phyloP scores from a whole-genome alignment of 148 eudicot species.

The Fagopyrum tataricum region DNA sequence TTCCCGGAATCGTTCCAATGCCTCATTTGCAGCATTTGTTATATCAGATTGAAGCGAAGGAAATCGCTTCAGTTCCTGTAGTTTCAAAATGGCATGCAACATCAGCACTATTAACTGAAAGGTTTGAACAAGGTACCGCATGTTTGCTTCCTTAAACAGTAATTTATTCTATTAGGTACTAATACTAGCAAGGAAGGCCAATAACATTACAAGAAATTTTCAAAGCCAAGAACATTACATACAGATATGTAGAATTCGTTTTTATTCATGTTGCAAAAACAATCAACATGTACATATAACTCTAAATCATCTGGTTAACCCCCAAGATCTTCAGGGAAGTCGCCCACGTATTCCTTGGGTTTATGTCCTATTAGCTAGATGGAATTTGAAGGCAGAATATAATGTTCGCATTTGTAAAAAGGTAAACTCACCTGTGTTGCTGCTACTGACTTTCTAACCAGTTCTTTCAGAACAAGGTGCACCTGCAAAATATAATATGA shows the following conservation, averaged over 20 bases:
- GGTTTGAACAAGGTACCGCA: not conserved
- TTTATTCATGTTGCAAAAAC: not conserved
- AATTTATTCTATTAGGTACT: not conserved
- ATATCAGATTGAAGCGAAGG: slow-evolving; percentile 91
- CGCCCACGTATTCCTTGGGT: not conserved
- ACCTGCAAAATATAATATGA: slow-evolving; percentile 37
- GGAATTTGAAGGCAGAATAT: not conserved
- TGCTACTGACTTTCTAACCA: slow-evolving; percentile 83
- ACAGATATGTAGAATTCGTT: not conserved
- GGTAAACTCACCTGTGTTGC: slow-evolving; percentile 55
- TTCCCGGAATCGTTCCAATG: slow-evolving; percentile 88
- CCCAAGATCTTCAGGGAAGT: not conserved
- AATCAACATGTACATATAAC: not conserved
- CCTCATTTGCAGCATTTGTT: slow-evolving; percentile 78
- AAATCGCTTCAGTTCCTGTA: slow-evolving; percentile 88
- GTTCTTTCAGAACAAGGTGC: slow-evolving; percentile 83
- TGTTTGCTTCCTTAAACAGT: not conserved
- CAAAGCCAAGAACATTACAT: not conserved
- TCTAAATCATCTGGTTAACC: not conserved
- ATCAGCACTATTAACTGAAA: slow-evolving; percentile 10
- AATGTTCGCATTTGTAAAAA: not conserved
- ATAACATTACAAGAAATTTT: slow-evolving; percentile 5
- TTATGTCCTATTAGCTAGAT: not conserved
- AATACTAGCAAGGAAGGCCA: not conserved
- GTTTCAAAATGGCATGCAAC: slow-evolving; percentile 10